Percentiles rank a stretch among this genome's conserved stretches.
phyloP scores from a whole-genome alignment of 805 yeast species.

The Kazachstania martiniae region DNA sequence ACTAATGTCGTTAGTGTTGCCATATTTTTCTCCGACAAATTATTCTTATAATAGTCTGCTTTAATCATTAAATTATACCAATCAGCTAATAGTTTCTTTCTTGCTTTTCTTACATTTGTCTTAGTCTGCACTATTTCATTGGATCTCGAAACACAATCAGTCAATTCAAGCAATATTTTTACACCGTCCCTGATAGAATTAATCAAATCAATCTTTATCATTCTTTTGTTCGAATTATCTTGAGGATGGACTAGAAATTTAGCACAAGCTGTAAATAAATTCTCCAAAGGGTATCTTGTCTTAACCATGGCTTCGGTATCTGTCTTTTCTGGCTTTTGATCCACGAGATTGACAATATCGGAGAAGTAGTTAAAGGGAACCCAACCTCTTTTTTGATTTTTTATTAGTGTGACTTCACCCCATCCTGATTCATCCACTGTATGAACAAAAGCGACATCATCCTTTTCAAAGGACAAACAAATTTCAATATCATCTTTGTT shows the following conservation, averaged over 20 bases:
- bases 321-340: not conserved
- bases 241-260: constrained; percentile 56
- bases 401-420: constrained; percentile 73
- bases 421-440: constrained; percentile 74
- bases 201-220: constrained; percentile 46
- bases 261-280: constrained; percentile 47
- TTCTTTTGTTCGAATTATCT: constrained; percentile 30
- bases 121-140: constrained; percentile 55
- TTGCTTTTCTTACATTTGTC: constrained; percentile 48
- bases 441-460: constrained; percentile 68
- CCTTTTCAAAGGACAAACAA: constrained; percentile 59
- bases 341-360: constrained; percentile 28
- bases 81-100: constrained; percentile 64
- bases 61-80: constrained; percentile 73
- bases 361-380: constrained; percentile 75
- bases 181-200: constrained; percentile 70
- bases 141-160: constrained; percentile 67
- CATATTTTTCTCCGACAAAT: constrained; percentile 45
- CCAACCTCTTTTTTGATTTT: constrained; percentile 64
- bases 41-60: constrained; percentile 64
- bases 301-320: not conserved
- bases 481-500: constrained; percentile 57
- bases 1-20: constrained; percentile 53
- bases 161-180: constrained; percentile 46
- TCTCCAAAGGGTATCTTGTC: constrained; percentile 2